Evolutionary conservation across 495 filamentous ascomycete genomes (phyloP).

Genomic region (Cenococcum geophilum): DNA sequence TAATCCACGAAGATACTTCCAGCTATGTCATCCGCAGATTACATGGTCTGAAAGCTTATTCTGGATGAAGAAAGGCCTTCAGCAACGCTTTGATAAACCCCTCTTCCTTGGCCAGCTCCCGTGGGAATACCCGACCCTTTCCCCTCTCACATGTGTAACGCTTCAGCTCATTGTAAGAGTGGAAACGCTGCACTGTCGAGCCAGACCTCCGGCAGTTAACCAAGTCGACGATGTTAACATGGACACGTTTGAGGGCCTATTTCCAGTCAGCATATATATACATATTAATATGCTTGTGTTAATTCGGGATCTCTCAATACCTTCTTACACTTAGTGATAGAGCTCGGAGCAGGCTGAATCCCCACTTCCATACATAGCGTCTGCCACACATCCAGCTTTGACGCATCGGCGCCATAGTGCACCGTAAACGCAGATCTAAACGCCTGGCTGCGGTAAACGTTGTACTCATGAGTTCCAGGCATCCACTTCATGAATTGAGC

Average conservation of each 20-base stretch:
- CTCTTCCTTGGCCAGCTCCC: background rate
- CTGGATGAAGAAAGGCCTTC: background rate
- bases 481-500: background rate
- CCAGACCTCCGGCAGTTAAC: background rate
- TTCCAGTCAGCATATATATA: background rate
- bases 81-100: background rate
- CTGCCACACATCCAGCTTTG: background rate
- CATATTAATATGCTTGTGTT: background rate
- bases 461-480: background rate
- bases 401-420: background rate
- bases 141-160: background rate
- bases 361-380: background rate
- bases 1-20: too few species aligned
- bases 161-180: background rate
- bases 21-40: too few species aligned
- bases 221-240: background rate
- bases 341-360: background rate
- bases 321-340: background rate
- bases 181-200: background rate
- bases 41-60: too few species aligned
- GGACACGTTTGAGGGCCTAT: background rate
- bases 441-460: background rate
- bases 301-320: background rate
- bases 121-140: background rate
- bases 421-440: background rate